phyloP scores from a whole-genome alignment of 352 stramenopile species.

The Aphanomyces invadans region DNA sequence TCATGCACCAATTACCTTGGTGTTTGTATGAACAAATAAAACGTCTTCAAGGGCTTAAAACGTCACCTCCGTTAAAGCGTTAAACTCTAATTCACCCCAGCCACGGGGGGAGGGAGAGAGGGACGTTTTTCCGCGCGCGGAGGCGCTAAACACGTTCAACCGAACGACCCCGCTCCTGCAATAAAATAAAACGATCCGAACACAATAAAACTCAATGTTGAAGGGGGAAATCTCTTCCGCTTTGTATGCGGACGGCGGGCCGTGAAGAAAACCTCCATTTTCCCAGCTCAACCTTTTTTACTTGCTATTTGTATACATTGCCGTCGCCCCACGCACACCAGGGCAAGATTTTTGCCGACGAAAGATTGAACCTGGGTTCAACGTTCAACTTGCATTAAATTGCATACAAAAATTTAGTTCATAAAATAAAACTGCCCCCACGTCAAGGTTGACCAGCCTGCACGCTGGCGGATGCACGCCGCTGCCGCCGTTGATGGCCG shows the following conservation, averaged over 20 bases:
- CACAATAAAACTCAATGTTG: conserved; percentile 2
- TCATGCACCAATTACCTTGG: neutral
- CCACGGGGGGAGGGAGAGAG: too few relatives aligned
- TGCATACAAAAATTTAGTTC: neutral
- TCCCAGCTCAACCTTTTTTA: neutral
- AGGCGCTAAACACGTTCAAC: neutral
- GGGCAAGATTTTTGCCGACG: neutral
- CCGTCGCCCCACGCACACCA: neutral
- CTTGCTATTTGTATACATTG: neutral
- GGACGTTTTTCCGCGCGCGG: too few relatives aligned
- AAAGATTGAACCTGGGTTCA: conserved; percentile 12
- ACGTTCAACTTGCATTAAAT: neutral
- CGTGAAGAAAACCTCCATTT: neutral
- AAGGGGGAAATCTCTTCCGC: neutral
- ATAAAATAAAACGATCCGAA: neutral
- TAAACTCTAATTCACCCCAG: too few relatives aligned
- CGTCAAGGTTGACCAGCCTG: neutral
- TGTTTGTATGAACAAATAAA: neutral
- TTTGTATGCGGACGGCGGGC: neutral
- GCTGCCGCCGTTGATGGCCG: too few relatives aligned
- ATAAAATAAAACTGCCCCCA: neutral
- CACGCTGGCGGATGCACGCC: neutral
- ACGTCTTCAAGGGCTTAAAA: neutral
- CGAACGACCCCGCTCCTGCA: neutral
- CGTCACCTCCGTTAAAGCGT: neutral